A percentile compares a stretch with the other conserved stretches of the same genome.
phyloP scores from a whole-genome alignment of 23 red algal species.

The Agarophyton chilense region DNA sequence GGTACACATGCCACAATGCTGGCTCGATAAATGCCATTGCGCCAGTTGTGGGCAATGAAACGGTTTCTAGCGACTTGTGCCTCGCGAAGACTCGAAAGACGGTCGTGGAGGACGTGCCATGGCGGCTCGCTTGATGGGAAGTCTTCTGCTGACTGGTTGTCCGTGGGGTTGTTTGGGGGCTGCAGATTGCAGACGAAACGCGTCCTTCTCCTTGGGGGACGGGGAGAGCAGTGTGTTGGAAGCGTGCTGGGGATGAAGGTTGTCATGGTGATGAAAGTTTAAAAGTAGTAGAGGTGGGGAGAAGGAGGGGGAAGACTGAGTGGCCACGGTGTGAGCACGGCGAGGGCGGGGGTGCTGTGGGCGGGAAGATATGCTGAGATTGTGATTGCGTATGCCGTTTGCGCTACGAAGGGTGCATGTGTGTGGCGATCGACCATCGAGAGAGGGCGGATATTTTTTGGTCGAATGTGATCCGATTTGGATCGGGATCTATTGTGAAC shows the following conservation, averaged over 20 bases:
- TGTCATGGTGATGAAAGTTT: background rate
- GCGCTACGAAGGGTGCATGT: too few relatives aligned
- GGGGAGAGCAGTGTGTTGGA: background rate
- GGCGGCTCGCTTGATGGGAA: background rate
- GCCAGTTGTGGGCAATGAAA: slow-evolving; percentile 49
- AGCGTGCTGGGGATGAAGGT: slow-evolving; percentile 18
- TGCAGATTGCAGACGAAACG: background rate
- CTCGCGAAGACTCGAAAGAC: slow-evolving; percentile 25
- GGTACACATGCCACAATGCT: slow-evolving; percentile 39
- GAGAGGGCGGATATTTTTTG: background rate
- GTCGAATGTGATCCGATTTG: background rate
- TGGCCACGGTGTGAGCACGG: too few relatives aligned
- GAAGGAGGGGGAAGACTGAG: background rate
- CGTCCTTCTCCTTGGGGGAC: background rate
- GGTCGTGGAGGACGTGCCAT: slow-evolving; percentile 35
- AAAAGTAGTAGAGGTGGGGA: background rate
- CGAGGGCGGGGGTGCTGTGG: too few relatives aligned
- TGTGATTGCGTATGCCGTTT: too few relatives aligned
- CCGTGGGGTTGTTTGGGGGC: background rate
- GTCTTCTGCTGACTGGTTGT: background rate
- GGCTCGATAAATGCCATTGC: slow-evolving; percentile 24
- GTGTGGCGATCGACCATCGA: too few relatives aligned
- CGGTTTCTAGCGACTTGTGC: slow-evolving; percentile 25
- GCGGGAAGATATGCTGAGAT: too few relatives aligned
- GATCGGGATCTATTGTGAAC: too few relatives aligned